phyloP scores from a whole-genome alignment of 305 asterid genomes.

The Caryopteris hybrid region DNA sequence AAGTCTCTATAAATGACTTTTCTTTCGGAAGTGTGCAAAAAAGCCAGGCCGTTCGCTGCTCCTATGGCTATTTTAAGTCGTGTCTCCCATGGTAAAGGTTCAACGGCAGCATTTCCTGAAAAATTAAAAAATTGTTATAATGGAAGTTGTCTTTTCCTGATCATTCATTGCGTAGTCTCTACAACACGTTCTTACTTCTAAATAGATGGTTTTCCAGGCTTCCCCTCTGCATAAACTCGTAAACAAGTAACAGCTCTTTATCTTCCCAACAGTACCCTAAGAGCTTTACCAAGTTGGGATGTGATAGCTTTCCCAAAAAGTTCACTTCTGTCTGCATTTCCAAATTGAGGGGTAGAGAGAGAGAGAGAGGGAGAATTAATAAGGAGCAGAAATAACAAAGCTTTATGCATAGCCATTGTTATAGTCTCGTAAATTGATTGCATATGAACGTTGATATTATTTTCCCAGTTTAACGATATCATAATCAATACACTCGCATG shows the following conservation, averaged over 20 bases:
- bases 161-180: slow-evolving; percentile 1
- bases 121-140: too few relatives aligned
- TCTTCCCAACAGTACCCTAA: slow-evolving; percentile 27
- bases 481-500: too few relatives aligned
- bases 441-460: not conserved
- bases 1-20: slow-evolving; percentile 84
- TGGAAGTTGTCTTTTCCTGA: not conserved
- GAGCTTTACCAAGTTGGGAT: slow-evolving; percentile 27
- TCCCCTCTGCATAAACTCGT: slow-evolving; percentile 21
- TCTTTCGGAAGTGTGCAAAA: slow-evolving; percentile 67
- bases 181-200: slow-evolving; percentile 18
- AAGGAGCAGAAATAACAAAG: not conserved
- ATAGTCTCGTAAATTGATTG: too few relatives aligned
- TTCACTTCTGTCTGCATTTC: slow-evolving; percentile 26
- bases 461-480: not conserved
- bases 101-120: slow-evolving; percentile 56
- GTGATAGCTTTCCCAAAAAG: slow-evolving; percentile 17
- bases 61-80: slow-evolving; percentile 72
- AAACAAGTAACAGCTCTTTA: slow-evolving; percentile 18
- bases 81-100: slow-evolving; percentile 71
- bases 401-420: not conserved
- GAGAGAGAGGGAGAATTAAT: too few relatives aligned
- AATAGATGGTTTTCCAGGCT: slow-evolving; percentile 23
- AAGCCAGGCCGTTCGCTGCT: slow-evolving; percentile 84
- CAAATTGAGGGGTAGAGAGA: not conserved